These are phyloP conservation scores for Umbelopsis vinacea DNA, from an alignment of 192 early-diverging fungal genomes.

Conservation along the genomic window DNA sequence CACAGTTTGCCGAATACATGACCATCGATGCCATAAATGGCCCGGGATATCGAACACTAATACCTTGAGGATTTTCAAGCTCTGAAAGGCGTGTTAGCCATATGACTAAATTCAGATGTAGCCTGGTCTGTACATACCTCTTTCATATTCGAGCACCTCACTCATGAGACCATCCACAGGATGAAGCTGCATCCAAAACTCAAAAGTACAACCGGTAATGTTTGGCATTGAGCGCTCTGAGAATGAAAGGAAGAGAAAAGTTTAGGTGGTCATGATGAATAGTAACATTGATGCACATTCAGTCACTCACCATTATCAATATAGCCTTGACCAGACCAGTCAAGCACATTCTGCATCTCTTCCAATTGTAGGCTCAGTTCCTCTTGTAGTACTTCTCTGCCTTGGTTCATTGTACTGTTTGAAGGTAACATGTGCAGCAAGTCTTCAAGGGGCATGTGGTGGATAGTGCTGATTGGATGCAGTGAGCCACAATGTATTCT, in stretches of 20 bases:
- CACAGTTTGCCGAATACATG: slow-evolving; percentile 54
- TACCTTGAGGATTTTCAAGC: slow-evolving; percentile 55
- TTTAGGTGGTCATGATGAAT: neutral
- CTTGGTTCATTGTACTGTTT: slow-evolving; percentile 38
- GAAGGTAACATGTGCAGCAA: slow-evolving; percentile 52
- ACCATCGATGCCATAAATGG: slow-evolving; percentile 44
- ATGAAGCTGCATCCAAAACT: slow-evolving; percentile 54
- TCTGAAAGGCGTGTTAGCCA: slow-evolving; percentile 29
- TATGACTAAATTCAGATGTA: neutral
- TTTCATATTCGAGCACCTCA: slow-evolving; percentile 51
- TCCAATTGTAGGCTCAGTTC: slow-evolving; percentile 45
- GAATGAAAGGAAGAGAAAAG: neutral
- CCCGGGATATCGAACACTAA: slow-evolving; percentile 48
- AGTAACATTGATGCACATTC: neutral
- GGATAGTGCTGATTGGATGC: slow-evolving; percentile 2
- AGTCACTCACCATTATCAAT: neutral
- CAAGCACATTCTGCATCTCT: slow-evolving; percentile 31
- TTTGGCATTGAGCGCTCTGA: slow-evolving; percentile 35
- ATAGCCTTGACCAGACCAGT: neutral
- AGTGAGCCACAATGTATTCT: neutral
- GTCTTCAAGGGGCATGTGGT: slow-evolving; percentile 38
- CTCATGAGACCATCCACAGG: slow-evolving; percentile 44
- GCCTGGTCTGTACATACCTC: slow-evolving; percentile 30
- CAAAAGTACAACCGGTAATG: slow-evolving; percentile 41
- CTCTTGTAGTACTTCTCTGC: slow-evolving; percentile 38